Conservation (phyloP, 1,284 basidiomycete genomes). For the Salmacisia buchloeana region DNA sequence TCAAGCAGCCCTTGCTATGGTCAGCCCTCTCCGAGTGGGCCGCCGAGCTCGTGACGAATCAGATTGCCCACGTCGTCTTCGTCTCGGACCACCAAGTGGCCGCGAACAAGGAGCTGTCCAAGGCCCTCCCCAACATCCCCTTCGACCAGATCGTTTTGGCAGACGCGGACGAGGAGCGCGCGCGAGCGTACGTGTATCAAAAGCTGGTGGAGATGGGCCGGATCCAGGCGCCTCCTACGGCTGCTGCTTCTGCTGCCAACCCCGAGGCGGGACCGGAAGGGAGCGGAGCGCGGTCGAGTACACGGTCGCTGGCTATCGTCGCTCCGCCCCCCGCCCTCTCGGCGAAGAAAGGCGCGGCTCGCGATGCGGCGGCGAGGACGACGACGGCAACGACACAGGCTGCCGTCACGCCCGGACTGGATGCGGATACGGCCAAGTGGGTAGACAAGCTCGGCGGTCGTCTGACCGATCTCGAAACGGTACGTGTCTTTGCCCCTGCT, state of each 20-base stretch:
- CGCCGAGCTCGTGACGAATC: slow-evolving; percentile 55
- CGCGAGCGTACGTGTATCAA: slow-evolving; percentile 72
- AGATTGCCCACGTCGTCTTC: slow-evolving; percentile 86
- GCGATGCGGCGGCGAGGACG: background rate
- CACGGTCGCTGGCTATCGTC: background rate
- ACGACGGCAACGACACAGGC: background rate
- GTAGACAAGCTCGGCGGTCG: slow-evolving; percentile 45
- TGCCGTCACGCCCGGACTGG: slow-evolving; percentile 12
- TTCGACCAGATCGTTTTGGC: slow-evolving; percentile 56
- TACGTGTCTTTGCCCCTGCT: background rate
- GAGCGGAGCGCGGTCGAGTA: background rate
- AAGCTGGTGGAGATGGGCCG: slow-evolving; percentile 64
- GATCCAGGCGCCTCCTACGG: slow-evolving; percentile 14
- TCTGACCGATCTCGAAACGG: slow-evolving; percentile 39
- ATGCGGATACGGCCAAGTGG: slow-evolving; percentile 30
- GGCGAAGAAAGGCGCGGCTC: background rate
- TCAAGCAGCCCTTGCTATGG: slow-evolving; percentile 66
- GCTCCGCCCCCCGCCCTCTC: background rate
- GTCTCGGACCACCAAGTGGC: slow-evolving; percentile 85
- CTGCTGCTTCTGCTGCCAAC: background rate
- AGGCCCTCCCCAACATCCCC: slow-evolving; percentile 81
- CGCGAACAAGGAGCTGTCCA: slow-evolving; percentile 68
- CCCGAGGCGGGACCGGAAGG: background rate
- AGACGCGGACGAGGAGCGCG: slow-evolving; percentile 76
- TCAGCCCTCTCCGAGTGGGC: slow-evolving; percentile 78